Conservation (phyloP, 139 green algal species). For the Astrephomene gubernaculifera region DNA sequence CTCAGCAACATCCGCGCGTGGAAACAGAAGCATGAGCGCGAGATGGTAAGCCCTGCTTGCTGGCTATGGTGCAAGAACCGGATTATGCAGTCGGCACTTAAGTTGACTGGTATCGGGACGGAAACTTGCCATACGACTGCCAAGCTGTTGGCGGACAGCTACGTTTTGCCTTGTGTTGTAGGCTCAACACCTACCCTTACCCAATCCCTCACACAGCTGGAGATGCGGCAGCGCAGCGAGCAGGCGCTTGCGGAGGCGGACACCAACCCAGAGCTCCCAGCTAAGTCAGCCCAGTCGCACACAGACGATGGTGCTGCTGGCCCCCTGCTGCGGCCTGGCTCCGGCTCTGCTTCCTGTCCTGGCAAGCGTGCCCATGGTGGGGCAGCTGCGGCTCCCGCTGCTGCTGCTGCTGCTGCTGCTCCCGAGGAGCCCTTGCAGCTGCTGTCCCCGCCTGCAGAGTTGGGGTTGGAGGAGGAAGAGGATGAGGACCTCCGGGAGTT, state of each 20-base stretch:
- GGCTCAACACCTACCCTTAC: background rate
- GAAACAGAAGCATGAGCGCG: conserved; percentile 44
- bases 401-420: background rate
- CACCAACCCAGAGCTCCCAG: too few relatives aligned
- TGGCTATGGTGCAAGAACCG: too few relatives aligned
- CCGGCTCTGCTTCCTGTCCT: background rate
- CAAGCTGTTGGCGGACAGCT: too few relatives aligned
- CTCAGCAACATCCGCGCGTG: conserved; percentile 26
- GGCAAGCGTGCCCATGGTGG: background rate
- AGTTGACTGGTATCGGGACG: too few relatives aligned
- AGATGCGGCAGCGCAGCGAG: conserved; percentile 20
- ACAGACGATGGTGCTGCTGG: too few relatives aligned
- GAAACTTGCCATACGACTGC: too few relatives aligned
- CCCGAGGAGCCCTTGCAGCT: too few relatives aligned
- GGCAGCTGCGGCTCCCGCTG: background rate
- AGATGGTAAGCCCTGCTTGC: conserved; percentile 25
- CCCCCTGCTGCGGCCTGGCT: too few relatives aligned
- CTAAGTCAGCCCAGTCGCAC: background rate
- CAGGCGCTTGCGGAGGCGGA: background rate
- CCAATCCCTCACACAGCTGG: background rate
- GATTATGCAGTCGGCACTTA: too few relatives aligned
- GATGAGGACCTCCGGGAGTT: conserved; percentile 5
- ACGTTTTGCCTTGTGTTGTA: too few relatives aligned
- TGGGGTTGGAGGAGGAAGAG: background rate
- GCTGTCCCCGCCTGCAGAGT: background rate